Evolutionary conservation across 1,139 yeast species (phyloP).

Genomic region (Candida albicans): DNA sequence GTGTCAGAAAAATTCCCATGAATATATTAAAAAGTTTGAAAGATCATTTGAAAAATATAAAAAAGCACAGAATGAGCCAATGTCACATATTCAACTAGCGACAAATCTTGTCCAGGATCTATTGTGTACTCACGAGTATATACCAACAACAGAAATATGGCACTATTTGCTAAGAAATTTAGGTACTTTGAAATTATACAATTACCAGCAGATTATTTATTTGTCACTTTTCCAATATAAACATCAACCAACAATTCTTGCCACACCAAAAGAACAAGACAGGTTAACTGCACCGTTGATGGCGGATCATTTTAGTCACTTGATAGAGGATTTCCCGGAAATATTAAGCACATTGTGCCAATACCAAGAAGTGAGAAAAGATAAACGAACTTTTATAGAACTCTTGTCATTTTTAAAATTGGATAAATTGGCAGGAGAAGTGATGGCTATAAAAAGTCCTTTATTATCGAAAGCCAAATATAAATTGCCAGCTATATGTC

Average conservation of each 20-base stretch:
- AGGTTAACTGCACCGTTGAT: conserved; percentile 12
- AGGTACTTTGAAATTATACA: conserved; percentile 20
- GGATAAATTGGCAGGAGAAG: conserved; percentile 27
- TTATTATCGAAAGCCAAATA: conserved; percentile 34
- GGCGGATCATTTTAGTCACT: conserved; percentile 23
- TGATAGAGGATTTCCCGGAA: conserved; percentile 28
- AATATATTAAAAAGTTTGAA: conserved; percentile 21
- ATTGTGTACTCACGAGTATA: conserved; percentile 18
- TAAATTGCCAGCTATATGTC: conserved; percentile 11
- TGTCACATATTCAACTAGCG: conserved; percentile 25
- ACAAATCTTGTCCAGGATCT: conserved; percentile 21
- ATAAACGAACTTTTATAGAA: conserved; percentile 22
- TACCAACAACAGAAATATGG: conserved; percentile 28
- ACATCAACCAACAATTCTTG: conserved; percentile 22
- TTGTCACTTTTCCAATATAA: conserved; percentile 25
- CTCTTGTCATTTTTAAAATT: conserved; percentile 31
- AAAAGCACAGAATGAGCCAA: conserved; percentile 7
- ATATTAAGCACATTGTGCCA: conserved; percentile 27
- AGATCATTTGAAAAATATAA: conserved; percentile 19
- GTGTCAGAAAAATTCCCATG: conserved; percentile 12
- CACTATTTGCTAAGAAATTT: conserved; percentile 27
- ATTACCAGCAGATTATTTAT: conserved; percentile 31
- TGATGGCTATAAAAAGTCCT: conserved; percentile 10
- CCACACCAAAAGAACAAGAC: conserved; percentile 7
- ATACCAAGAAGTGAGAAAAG: conserved; percentile 25